These are phyloP conservation scores for Nakazawaea ernobii DNA, from an alignment of 805 yeast species.

Conservation along the genomic window DNA sequence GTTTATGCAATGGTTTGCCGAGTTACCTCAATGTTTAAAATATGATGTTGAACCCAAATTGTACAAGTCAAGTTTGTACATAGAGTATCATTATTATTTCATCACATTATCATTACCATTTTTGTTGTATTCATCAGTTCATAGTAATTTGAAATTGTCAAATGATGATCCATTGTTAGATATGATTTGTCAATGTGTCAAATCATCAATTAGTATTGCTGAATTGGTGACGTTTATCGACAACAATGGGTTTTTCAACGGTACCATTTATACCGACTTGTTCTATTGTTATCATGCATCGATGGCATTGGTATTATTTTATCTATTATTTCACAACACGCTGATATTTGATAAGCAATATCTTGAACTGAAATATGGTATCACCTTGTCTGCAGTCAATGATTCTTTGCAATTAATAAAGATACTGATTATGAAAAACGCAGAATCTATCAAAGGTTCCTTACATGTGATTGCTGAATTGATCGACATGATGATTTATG, in stretches of 20 bases:
- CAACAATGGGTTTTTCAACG: slow-evolving; percentile 12
- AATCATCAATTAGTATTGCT: slow-evolving; percentile 9
- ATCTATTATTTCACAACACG: slow-evolving; percentile 3
- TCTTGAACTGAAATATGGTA: slow-evolving; percentile 4
- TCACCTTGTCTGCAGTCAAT: background rate
- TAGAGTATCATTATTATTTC: slow-evolving; percentile 10
- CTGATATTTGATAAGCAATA: background rate
- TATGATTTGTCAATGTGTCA: slow-evolving; percentile 11
- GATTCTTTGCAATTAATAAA: slow-evolving; percentile 3
- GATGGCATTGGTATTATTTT: slow-evolving; percentile 14
- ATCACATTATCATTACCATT: slow-evolving; percentile 10
- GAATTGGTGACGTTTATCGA: slow-evolving; percentile 8
- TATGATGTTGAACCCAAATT: slow-evolving; percentile 3
- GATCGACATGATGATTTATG: slow-evolving; percentile 7
- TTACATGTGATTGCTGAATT: slow-evolving; percentile 6
- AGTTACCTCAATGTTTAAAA: background rate
- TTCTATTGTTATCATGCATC: slow-evolving; percentile 14
- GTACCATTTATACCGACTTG: slow-evolving; percentile 13
- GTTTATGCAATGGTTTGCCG: slow-evolving; percentile 6
- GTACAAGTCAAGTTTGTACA: background rate
- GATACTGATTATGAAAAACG: slow-evolving; percentile 3
- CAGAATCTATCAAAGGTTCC: slow-evolving; percentile 1
- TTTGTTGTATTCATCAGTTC: slow-evolving; percentile 6
- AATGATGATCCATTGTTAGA: slow-evolving; percentile 9
- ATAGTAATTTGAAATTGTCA: slow-evolving; percentile 1